A percentile compares a stretch with the other conserved stretches of the same genome.
phyloP scores from a whole-genome alignment of 202 grass and related monocot species.

The Panicum hallii region DNA sequence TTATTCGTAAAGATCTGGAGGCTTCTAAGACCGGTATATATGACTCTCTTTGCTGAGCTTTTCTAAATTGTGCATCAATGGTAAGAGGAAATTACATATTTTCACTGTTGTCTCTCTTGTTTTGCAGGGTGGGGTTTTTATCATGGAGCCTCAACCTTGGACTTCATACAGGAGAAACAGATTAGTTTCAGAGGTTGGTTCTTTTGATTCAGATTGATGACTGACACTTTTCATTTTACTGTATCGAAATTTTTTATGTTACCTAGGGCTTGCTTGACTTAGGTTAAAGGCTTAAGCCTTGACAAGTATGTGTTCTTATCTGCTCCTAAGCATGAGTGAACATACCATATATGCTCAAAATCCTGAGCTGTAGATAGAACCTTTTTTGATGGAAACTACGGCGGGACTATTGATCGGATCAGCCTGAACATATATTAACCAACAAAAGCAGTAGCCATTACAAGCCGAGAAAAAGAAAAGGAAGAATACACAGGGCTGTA shows the following conservation, averaged over 20 bases:
- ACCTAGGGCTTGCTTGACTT: slow-evolving; percentile 2
- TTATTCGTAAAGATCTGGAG: slow-evolving; percentile 93
- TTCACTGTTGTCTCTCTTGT: slow-evolving; percentile 26
- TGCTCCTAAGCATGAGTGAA: not conserved
- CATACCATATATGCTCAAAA: not conserved
- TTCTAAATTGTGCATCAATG: slow-evolving; percentile 16
- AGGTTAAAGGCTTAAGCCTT: not conserved
- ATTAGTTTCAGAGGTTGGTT: slow-evolving; percentile 77
- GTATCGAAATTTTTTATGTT: slow-evolving; percentile 12
- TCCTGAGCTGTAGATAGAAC: not conserved
- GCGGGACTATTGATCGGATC: too few species aligned
- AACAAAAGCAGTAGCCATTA: too few species aligned
- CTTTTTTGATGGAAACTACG: too few species aligned
- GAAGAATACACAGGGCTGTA: too few species aligned
- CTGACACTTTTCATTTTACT: not conserved
- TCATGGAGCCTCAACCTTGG: slow-evolving; percentile 97
- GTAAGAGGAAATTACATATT: slow-evolving; percentile 10
- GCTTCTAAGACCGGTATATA: slow-evolving; percentile 80
- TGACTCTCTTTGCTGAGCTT: slow-evolving; percentile 30
- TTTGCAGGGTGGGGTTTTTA: slow-evolving; percentile 81
- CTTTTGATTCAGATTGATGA: slow-evolving; percentile 29
- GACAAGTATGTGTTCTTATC: slow-evolving; percentile 9
- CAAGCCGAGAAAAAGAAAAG: too few species aligned
- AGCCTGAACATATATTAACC: too few species aligned
- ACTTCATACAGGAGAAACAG: slow-evolving; percentile 87